phyloP scores from a whole-genome alignment of 257 asterid species.

The Ocimum tenuiflorum region DNA sequence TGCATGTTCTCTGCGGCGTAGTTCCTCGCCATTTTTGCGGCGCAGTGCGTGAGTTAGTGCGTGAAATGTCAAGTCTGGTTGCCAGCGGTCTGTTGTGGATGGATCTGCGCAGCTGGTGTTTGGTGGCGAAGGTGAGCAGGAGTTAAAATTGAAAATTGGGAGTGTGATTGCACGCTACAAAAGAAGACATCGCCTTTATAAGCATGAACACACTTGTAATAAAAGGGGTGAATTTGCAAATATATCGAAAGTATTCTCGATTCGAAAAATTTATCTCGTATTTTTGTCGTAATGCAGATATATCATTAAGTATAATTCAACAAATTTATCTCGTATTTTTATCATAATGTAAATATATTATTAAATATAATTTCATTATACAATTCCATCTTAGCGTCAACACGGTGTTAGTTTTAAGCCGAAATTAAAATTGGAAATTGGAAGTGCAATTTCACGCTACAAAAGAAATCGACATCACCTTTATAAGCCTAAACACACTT shows the following conservation, averaged over 20 bases:
- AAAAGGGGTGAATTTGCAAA: too few species aligned
- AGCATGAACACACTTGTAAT: too few species aligned
- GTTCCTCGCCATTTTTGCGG: conserved; percentile 51
- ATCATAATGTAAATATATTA: too few species aligned
- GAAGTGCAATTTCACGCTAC: background rate
- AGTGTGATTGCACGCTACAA: background rate
- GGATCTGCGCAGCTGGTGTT: conserved; percentile 25
- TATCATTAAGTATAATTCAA: too few species aligned
- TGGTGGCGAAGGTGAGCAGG: background rate
- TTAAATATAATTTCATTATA: too few species aligned
- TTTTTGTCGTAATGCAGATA: too few species aligned
- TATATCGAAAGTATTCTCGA: too few species aligned
- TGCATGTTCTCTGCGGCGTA: conserved; percentile 42
- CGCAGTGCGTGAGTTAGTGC: background rate
- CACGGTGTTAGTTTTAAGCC: too few species aligned
- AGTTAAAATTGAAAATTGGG: background rate
- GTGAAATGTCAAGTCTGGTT: conserved; percentile 1
- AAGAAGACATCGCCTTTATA: background rate
- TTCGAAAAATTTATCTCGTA: too few species aligned
- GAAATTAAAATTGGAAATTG: background rate
- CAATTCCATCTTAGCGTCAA: too few species aligned
- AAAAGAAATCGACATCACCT: background rate
- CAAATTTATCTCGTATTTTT: too few species aligned
- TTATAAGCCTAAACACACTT: too few species aligned
- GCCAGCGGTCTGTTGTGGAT: background rate